Evolutionary conservation across 768 basidiomycete genomes (phyloP), one percentile per base, ranked within the genome.

Genomic region (Hysterangium stoloniferum): DNA sequence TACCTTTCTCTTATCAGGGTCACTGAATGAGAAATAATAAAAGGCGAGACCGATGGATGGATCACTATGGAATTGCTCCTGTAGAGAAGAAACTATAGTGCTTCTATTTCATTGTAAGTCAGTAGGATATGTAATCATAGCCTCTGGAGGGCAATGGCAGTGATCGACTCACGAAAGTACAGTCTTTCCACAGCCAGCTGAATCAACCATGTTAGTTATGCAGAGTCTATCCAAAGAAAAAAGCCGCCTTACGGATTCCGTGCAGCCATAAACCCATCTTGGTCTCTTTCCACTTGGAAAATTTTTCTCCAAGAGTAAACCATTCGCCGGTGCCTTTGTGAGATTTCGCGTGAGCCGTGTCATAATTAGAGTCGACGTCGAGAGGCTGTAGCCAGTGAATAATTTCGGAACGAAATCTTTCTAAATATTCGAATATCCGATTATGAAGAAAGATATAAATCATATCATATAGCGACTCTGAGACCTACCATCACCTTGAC

Each of bases 11-110:
- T 54, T 56, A 9, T 47, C 46, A 6, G 45, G 36, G n/a, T 58
- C 57, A 15, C 54, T 51, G 44, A 55, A 57, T 17, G 61, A 58
- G 24, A 62, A 56, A 36, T 60, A 62, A 48, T 58, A 62, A 46
- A 57, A 62, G 1, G 61, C 58, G 1, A 60, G 12, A 11, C 54
- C 43, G 11, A 12, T 17, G 9, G 27, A 17, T 20, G 24, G 32
- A 13, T 48, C 22, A 22, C 19, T 11, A 11, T 35, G 34, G 34
- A 11, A 35, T 11, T 35, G 34, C 34, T 35, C 19, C 34, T 19
- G 34, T 19, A 35, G 34, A 11, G 11, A n/a, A n/a, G n/a, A n/a
- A n/a, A n/a, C n/a, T n/a, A n/a, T n/a, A n/a, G n/a, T n/a, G n/a
- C n/a, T n/a, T 19, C 11, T 11, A 35, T 35, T 11, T 35, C 11